Evolutionary conservation across 306 rosid species (phyloP), one percentile per base, ranked within the genome.

Genomic region (Fagus crenata): DNA sequence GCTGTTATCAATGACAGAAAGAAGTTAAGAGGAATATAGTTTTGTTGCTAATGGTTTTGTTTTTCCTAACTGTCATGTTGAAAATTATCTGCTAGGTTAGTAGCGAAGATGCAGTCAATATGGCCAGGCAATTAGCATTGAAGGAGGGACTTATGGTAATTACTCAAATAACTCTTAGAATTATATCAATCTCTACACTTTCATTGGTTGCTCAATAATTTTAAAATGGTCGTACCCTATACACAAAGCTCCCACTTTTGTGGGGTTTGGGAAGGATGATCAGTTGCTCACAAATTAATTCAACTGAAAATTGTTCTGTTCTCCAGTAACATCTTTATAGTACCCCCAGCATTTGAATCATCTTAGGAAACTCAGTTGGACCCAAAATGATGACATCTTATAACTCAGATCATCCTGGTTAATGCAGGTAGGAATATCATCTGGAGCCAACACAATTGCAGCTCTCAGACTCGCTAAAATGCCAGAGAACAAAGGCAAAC

Each of bases 401-500:
- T 42, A 6, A 35, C 59, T 65, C 53, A 5, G 7, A 42, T 49
- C 41, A 31, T 55, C 18, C 17, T 32, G 36, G 67, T 41, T 33
- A 71, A 54, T 83, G n/a, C 82, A 95, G 99, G 97, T 95, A 5
- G 97, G 99, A 33, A 95, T 92, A 83, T 95, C 97, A 53, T 95
- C 98, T 1, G 97, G 97, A 78, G 97, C 99, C 72, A 95, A 95
- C 75, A 95, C 97, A 5, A 85, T 95, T 63, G 99, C 98, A 6
- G 98, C 97, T 33, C 85, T 95, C 61, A 86, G 72, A 80, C 89
- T 95, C 63, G 99, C 99, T 31, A 84, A 78, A 61, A 73, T 84
- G 80, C 99, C 99, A 4, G 97, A 95, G 76, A 95, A 95, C 86
- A 89, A 88, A 86, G 99, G 99, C 77, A 95, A 95, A 80, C 93